Evolutionary conservation across 768 basidiomycete genomes (phyloP), one percentile per base, ranked within the genome.

Genomic region (Suillus cothurnatus): DNA sequence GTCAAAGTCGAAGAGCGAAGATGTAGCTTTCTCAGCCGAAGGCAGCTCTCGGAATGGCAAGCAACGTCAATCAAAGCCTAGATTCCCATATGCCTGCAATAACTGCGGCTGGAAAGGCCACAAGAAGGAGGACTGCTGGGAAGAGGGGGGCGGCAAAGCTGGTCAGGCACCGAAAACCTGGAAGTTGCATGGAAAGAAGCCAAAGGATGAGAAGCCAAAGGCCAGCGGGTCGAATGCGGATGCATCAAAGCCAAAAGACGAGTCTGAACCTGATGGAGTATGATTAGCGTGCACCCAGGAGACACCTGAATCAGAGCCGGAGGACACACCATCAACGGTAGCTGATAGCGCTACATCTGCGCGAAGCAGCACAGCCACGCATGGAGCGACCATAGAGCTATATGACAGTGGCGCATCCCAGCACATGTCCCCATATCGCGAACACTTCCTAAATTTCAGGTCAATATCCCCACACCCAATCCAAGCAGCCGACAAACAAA

Each of bases 371-470:
- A n/a, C n/a, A n/a, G n/a, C n/a, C n/a, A n/a, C n/a, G n/a, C n/a
- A 15, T 76, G 78, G 39, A 72, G 72, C 47, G 12, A 49, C 23
- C 14, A 4, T 49, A 23, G 11, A 49, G 14, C 47, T 49, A 12
- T 49, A 49, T 5, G 23, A 49, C 47, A 49, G 47, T 4, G 14
- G 61, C 14, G 61, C 61, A 3, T 62, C 61, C 31, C 47, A 32
- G 14, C 61, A 62, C 8, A 62, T 62, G 61, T 62, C 61, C 19
- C 49, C 61, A 11, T 62, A 52, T 14, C 9, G 43, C 8, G 47
- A 49, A 26, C 61, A 15, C n/a, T 62, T 62, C 17, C 12, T 62
- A 11, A 49, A 62, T 12, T 62, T 28, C 23, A 62, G 32, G 28
- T 34, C 61, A 41, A 62, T 62, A 5, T 19, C 28, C 19, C 47